These are phyloP conservation scores for Saccharomycopsis malanga DNA, from an alignment of 805 yeast species.

Conservation along the genomic window DNA sequence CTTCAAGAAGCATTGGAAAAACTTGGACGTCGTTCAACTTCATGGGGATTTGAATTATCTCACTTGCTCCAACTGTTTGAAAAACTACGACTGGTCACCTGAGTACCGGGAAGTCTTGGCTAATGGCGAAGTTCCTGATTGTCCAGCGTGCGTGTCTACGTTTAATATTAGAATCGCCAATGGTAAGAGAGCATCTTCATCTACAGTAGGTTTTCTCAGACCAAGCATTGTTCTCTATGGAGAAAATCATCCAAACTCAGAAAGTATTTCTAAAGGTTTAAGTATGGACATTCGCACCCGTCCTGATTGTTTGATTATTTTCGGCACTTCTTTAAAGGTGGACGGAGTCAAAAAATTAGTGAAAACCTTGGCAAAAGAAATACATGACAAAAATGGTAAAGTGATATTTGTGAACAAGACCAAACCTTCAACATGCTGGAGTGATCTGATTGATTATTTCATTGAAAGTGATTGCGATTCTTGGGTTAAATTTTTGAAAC, in stretches of 20 bases:
- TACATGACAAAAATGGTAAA: slow-evolving; percentile 73
- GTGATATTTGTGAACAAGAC: slow-evolving; percentile 75
- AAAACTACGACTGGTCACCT: slow-evolving; percentile 53
- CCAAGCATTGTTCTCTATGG: slow-evolving; percentile 93
- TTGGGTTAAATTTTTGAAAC: slow-evolving; percentile 55
- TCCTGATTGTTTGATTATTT: slow-evolving; percentile 78
- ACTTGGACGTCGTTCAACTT: slow-evolving; percentile 72
- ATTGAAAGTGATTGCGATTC: slow-evolving; percentile 74
- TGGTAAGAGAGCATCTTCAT: slow-evolving; percentile 56
- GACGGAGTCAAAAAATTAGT: slow-evolving; percentile 83
- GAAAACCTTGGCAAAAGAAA: slow-evolving; percentile 53
- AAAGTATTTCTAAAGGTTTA: slow-evolving; percentile 64
- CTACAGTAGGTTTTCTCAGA: slow-evolving; percentile 67
- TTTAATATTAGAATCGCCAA: slow-evolving; percentile 48
- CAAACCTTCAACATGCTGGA: slow-evolving; percentile 60
- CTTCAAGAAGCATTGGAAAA: slow-evolving; percentile 45
- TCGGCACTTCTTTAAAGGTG: slow-evolving; percentile 90
- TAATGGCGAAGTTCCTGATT: slow-evolving; percentile 67
- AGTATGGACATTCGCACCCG: slow-evolving; percentile 53
- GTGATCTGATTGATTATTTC: slow-evolving; percentile 68
- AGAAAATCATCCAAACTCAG: slow-evolving; percentile 86
- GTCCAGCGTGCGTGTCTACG: slow-evolving; percentile 57
- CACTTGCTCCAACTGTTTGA: slow-evolving; percentile 67
- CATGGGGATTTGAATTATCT: slow-evolving; percentile 83
- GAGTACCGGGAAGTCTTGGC: slow-evolving; percentile 41